Evolutionary conservation across 441 rosid species (phyloP), one percentile per base, ranked within the genome.

Genomic region (Corymbia citriodora): DNA sequence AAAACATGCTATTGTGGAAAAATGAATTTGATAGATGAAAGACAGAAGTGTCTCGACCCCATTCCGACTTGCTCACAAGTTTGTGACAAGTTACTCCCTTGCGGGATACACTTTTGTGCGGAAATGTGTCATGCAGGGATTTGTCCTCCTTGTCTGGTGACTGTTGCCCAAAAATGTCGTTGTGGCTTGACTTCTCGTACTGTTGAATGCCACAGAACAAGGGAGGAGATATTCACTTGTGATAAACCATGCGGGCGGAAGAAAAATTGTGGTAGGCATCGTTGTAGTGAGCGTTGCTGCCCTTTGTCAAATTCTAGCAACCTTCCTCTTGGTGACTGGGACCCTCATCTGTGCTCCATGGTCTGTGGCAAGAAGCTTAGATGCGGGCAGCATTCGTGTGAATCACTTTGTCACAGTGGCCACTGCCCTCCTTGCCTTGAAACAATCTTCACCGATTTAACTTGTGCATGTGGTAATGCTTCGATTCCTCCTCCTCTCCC

Each of bases 361-460:
- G 92, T 95, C 13, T 98, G 99, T 92, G 99, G 95, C 88, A 98
- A 98, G 96, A 97, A 96, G 94, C 95, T 97, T 81, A 96, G 99
- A 90, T 97, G 99, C 85, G 99, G 99, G 87, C 98, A 97, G 90
- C 99, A 98, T 95, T 93, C 94, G 90, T 98, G 99, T 92, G 98
- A 97, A 89, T 94, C 98, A 11, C 90, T 96, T 55, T 98, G 99
- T 95, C 99, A 98, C 91, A 97, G 97, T 92, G 99, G 99, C 63
- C 99, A 98, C 87, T 98, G 99, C 90, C 97, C 99, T 92, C 97
- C 99, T 90, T 98, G 99, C 92, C 98, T 97, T n/a, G 98, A 97
- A 91, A 97, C 97, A 31, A 97, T 97, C 63, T 97, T 98, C 91
- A 94, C 94, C 29, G 99, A 98, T 96, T 93, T 98, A 91, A 96